Conservation (phyloP, 2,329 filamentous ascomycete species). For the Trichoderma oligosporum region DNA sequence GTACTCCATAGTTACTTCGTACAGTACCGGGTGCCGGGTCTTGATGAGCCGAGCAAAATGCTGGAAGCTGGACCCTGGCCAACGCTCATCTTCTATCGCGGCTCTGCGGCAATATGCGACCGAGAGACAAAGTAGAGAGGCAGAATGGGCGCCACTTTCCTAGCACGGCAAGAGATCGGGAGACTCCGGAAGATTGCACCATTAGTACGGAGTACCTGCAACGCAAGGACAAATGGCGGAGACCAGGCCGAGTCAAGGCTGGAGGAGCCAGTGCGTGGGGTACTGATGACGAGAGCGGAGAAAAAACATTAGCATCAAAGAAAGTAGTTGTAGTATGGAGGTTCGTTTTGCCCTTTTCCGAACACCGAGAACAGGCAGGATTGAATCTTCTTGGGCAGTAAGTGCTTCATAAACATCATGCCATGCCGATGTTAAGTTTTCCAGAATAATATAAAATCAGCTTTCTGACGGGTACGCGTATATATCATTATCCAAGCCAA, state of each 20-base stretch:
- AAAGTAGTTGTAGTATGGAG: no score
- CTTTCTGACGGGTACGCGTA: not conserved
- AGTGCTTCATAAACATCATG: not conserved
- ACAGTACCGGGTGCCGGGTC: slow-evolving; percentile 18
- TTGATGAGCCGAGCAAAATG: slow-evolving; percentile 7
- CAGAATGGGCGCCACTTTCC: not conserved
- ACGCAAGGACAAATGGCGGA: no score
- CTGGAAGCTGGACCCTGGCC: not conserved
- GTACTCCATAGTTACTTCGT: no score
- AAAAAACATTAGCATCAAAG: slow-evolving; percentile 8
- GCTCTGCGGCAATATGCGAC: slow-evolving; percentile 8
- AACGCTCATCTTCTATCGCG: slow-evolving; percentile 3
- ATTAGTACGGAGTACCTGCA: not conserved
- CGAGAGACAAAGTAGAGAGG: not conserved
- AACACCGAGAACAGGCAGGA: not conserved
- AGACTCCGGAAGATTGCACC: slow-evolving; percentile 13
- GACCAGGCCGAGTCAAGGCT: slow-evolving; percentile 4
- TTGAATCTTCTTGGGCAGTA: not conserved
- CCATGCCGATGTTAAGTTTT: not conserved
- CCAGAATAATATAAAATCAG: not conserved
- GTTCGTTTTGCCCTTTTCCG: slow-evolving; percentile 8
- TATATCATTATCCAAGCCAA: not conserved
- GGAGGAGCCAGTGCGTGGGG: slow-evolving; percentile 7
- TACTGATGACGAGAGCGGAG: slow-evolving; percentile 1
- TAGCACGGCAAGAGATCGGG: slow-evolving; percentile 1